These are phyloP conservation scores for Linnemannia elongata DNA, from an alignment of 192 early-diverging fungal species.

Conservation along the genomic window DNA sequence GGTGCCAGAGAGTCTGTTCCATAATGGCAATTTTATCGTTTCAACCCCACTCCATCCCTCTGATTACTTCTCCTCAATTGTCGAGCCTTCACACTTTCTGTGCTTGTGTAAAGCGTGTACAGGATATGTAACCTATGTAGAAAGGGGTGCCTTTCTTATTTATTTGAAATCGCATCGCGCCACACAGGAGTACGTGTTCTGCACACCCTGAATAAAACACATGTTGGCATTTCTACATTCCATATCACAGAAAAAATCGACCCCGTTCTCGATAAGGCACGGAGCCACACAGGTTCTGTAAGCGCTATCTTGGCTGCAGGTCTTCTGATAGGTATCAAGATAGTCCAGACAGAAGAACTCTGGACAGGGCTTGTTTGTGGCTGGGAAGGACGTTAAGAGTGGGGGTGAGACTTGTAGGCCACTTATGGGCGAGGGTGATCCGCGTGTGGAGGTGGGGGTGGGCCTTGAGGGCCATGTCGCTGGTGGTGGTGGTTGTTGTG, in stretches of 20 bases:
- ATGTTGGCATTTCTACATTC: not conserved
- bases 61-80: too few relatives aligned
- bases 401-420: not conserved
- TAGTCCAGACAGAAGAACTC: not conserved
- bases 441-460: not conserved
- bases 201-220: not conserved
- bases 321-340: not conserved
- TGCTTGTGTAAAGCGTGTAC: too few relatives aligned
- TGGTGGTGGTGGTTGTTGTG: not conserved
- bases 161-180: not conserved
- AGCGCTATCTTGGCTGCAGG: not conserved
- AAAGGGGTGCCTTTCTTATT: too few relatives aligned
- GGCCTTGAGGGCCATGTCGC: not conserved
- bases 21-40: too few relatives aligned
- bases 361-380: not conserved
- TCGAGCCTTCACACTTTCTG: too few relatives aligned
- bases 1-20: too few relatives aligned
- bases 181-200: not conserved
- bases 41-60: too few relatives aligned
- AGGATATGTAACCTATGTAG: too few relatives aligned
- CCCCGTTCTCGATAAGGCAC: not conserved
- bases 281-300: not conserved
- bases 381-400: not conserved
- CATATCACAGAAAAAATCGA: not conserved
- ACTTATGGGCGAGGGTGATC: too few relatives aligned